Conservation (phyloP, 1,139 yeast species). For the Hansenula sp. region DNA sequence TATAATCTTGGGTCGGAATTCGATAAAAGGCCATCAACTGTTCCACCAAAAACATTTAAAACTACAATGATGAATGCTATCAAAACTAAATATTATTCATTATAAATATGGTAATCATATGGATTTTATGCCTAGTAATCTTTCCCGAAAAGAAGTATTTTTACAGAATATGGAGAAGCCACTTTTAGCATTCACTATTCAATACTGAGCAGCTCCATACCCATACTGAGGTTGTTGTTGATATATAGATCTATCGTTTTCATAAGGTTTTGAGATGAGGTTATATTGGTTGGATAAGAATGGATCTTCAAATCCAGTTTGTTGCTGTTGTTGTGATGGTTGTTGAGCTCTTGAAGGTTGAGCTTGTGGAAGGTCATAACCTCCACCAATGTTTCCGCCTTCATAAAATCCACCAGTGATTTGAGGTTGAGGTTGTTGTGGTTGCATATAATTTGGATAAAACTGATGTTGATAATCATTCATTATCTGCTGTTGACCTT, state of each 20-base stretch:
- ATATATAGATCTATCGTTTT: background rate
- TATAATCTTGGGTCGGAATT: background rate
- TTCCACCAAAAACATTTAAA: no score
- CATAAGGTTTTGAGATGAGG: background rate
- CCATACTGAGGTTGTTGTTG: constrained; percentile 10
- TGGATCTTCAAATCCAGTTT: constrained; percentile 2
- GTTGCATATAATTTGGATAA: constrained; percentile 5
- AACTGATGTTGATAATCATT: constrained; percentile 3
- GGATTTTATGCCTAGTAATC: background rate
- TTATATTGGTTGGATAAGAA: background rate
- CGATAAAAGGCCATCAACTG: no score
- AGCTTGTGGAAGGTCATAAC: background rate
- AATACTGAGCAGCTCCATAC: constrained; percentile 18
- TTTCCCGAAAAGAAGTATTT: background rate
- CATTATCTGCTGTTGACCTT: background rate
- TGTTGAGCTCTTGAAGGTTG: background rate
- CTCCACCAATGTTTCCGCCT: background rate
- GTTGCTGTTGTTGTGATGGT: constrained; percentile 3
- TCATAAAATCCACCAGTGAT: background rate
- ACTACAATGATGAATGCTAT: no score
- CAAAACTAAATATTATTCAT: background rate
- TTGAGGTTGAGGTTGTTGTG: constrained; percentile 11
- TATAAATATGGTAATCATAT: background rate
- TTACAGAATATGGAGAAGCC: background rate
- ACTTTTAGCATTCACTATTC: background rate